A percentile compares a stretch with the other conserved stretches of the same genome.
Conservation (phyloP, 2,329 filamentous ascomycete genomes). For the Aspergillus floridensis region DNA sequence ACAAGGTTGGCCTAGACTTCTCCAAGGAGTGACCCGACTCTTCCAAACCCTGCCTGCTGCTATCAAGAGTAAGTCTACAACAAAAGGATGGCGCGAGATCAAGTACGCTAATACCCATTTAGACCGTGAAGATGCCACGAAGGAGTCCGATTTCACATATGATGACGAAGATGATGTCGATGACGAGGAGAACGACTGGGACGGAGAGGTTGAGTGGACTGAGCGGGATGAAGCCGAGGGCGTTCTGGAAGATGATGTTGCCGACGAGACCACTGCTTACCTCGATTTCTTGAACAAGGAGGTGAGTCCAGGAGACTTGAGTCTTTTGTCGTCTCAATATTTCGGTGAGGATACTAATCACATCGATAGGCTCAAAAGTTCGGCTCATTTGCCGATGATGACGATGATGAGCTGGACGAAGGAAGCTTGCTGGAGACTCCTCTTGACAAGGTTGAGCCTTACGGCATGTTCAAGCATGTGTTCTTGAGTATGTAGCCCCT, state of each 20-base stretch:
- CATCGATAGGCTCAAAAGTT: slow-evolving; percentile 72
- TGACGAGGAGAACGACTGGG: slow-evolving; percentile 82
- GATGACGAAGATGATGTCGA: slow-evolving; percentile 73
- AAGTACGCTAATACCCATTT: slow-evolving; percentile 24
- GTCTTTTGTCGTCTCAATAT: neutral
- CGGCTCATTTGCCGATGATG: slow-evolving; percentile 68
- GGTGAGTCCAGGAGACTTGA: slow-evolving; percentile 45
- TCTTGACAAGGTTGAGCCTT: slow-evolving; percentile 92
- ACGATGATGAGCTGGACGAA: slow-evolving; percentile 88
- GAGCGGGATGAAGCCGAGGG: slow-evolving; percentile 63
- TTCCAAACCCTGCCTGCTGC: slow-evolving; percentile 90
- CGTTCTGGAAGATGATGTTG: slow-evolving; percentile 61
- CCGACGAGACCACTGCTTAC: slow-evolving; percentile 91
- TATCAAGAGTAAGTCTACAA: slow-evolving; percentile 66
- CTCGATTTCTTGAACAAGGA: slow-evolving; percentile 95
- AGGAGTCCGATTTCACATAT: slow-evolving; percentile 76
- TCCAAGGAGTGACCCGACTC: slow-evolving; percentile 82
- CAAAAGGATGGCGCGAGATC: neutral
- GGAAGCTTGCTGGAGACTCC: slow-evolving; percentile 90
- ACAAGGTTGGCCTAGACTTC: slow-evolving; percentile 87
- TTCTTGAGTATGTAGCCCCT: slow-evolving; percentile 67
- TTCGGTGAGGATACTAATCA: slow-evolving; percentile 15
- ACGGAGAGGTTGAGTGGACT: slow-evolving; percentile 68
- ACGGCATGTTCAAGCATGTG: slow-evolving; percentile 79
- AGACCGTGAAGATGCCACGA: slow-evolving; percentile 88